Percentiles rank a stretch among this genome's conserved stretches.
These are phyloP conservation scores for Ceratocystis albifundus DNA, from an alignment of 2,329 filamentous ascomycete genomes.

Conservation along the genomic window DNA sequence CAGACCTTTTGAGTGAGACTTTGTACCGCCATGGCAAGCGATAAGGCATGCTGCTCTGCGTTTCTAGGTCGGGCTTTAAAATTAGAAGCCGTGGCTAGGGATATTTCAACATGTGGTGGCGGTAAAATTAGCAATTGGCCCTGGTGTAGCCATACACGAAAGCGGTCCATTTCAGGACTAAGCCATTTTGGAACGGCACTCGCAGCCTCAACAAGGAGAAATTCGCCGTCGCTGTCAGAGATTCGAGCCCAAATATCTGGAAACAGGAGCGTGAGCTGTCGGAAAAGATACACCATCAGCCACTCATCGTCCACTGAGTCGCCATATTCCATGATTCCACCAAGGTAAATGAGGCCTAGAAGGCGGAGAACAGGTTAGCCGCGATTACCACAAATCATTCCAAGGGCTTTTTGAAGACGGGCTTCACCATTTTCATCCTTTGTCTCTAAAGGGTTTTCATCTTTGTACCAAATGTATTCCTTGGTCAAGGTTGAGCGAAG, in stretches of 20 bases:
- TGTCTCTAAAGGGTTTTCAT: conserved; percentile 59
- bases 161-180: conserved; percentile 76
- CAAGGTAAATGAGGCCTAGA: conserved; percentile 49
- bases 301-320: conserved; percentile 97
- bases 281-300: conserved; percentile 82
- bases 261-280: conserved; percentile 64
- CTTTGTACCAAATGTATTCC: conserved; percentile 92
- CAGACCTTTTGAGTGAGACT: conserved; percentile 8
- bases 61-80: background rate
- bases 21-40: conserved; percentile 6
- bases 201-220: conserved; percentile 86
- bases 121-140: conserved; percentile 67
- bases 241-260: conserved; percentile 69
- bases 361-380: background rate
- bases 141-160: conserved; percentile 79
- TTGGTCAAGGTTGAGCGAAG: conserved; percentile 55
- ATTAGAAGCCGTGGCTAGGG: background rate
- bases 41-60: background rate
- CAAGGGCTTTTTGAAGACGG: background rate
- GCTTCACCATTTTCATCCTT: conserved; percentile 46
- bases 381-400: background rate
- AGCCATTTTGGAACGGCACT: conserved; percentile 80
- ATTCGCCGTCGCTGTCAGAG: conserved; percentile 84
- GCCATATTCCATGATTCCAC: conserved; percentile 73
- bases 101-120: conserved; percentile 42